These are phyloP conservation scores for Penicillium pancosmium DNA, from an alignment of 495 filamentous ascomycete species.

Conservation along the genomic window DNA sequence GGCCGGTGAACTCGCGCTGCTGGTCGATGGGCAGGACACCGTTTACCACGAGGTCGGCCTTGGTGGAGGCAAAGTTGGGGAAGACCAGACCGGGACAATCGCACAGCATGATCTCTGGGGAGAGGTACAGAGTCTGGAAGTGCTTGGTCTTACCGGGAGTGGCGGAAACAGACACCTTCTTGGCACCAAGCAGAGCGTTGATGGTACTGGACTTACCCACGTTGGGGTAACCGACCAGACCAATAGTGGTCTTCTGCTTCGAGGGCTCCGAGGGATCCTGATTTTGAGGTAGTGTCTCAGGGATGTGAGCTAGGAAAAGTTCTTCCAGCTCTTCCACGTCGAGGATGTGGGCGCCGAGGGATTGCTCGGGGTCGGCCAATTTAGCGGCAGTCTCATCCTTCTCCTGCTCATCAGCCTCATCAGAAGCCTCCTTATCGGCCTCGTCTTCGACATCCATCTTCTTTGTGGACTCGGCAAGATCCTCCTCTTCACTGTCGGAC, in stretches of 20 bases:
- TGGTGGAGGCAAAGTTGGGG: constrained; percentile 95
- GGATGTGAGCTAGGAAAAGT: constrained; percentile 78
- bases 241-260: constrained; percentile 75
- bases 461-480: constrained; percentile 40
- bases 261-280: constrained; percentile 41
- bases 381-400: constrained; percentile 27
- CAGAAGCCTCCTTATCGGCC: constrained; percentile 35
- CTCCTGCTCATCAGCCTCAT: constrained; percentile 23
- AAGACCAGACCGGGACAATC: constrained; percentile 99
- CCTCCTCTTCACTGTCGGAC: constrained; percentile 52
- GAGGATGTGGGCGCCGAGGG: constrained; percentile 74
- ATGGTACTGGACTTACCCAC: constrained; percentile 99
- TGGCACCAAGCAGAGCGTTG: constrained; percentile 95
- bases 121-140: constrained; percentile 97
- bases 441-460: constrained; percentile 45
- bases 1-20: constrained; percentile 90
- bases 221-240: constrained; percentile 97
- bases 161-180: constrained; percentile 97
- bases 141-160: constrained; percentile 99
- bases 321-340: constrained; percentile 90
- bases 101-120: constrained; percentile 85
- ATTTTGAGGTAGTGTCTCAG: constrained; percentile 44
- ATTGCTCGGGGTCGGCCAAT: constrained; percentile 29
- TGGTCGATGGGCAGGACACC: constrained; percentile 98
- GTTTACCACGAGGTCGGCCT: constrained; percentile 94